phyloP scores from a whole-genome alignment of 1,139 yeast species.

The Martiniozyma asiatica region DNA sequence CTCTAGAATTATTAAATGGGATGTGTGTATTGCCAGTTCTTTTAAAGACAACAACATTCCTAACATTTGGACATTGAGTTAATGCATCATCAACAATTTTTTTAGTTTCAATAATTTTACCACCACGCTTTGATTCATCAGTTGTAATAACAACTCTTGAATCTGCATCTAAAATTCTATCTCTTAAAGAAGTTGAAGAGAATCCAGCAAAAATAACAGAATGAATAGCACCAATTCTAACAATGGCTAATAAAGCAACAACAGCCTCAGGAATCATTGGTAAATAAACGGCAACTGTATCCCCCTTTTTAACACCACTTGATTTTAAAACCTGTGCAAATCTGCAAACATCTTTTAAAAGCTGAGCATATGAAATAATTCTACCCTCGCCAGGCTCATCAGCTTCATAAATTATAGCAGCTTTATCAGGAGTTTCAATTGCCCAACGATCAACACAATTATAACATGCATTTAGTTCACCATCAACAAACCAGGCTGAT shows the following conservation, averaged over 20 bases:
- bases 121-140: constrained; percentile 75
- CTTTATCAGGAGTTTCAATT: constrained; percentile 51
- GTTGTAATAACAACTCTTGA: constrained; percentile 65
- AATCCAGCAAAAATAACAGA: constrained; percentile 82
- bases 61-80: constrained; percentile 54
- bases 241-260: constrained; percentile 60
- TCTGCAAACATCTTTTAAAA: constrained; percentile 56
- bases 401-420: constrained; percentile 72
- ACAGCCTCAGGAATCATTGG: constrained; percentile 84
- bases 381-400: constrained; percentile 62
- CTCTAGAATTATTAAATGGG: constrained; percentile 51
- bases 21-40: constrained; percentile 62
- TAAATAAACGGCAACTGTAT: constrained; percentile 73
- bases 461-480: constrained; percentile 66
- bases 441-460: constrained; percentile 81
- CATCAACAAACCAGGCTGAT: constrained; percentile 70
- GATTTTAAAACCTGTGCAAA: constrained; percentile 56
- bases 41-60: constrained; percentile 57
- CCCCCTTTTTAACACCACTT: constrained; percentile 69
- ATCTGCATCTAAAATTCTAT: constrained; percentile 68
- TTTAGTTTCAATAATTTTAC: constrained; percentile 72
- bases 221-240: constrained; percentile 71
- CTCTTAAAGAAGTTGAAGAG: constrained; percentile 61
- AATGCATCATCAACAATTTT: constrained; percentile 76
- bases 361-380: constrained; percentile 56